These are phyloP conservation scores for Yamagishiella unicocca DNA, from an alignment of 139 green algal species.

Conservation along the genomic window DNA sequence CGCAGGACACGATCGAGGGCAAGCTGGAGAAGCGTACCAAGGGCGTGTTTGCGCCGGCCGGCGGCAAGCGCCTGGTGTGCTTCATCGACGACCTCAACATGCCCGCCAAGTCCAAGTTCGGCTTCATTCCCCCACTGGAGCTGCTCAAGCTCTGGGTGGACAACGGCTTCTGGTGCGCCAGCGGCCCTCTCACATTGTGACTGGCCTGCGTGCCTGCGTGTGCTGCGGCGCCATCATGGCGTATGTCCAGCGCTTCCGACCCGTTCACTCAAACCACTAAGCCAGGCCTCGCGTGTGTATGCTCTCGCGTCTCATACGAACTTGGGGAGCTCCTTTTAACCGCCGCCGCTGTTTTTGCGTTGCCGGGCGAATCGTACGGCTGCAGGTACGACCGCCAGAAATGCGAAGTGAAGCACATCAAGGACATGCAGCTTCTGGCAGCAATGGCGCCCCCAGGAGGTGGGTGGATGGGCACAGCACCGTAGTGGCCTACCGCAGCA, in stretches of 20 bases:
- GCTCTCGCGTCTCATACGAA: no score
- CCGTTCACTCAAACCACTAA: no score
- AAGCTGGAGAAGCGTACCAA: conserved; percentile 91
- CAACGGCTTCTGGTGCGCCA: conserved; percentile 85
- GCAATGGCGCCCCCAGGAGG: conserved; percentile 88
- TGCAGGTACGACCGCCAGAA: conserved; percentile 80
- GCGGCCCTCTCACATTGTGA: neutral
- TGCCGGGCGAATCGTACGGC: no score
- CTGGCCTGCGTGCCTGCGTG: neutral
- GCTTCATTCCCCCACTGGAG: conserved; percentile 90
- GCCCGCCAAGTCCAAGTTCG: conserved; percentile 81
- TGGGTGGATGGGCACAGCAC: no score
- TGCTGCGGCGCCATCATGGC: no score
- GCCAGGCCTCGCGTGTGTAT: no score
- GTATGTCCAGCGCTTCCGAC: no score
- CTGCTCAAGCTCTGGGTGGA: conserved; percentile 91
- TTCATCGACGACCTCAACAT: conserved; percentile 89
- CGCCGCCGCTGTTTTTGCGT: no score
- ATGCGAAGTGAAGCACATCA: conserved; percentile 84
- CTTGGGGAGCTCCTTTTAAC: no score
- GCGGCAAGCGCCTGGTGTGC: conserved; percentile 80
- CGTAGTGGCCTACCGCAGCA: no score
- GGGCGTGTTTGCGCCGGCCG: conserved; percentile 82
- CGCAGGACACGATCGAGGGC: conserved; percentile 86
- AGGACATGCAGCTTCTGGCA: conserved; percentile 87